Percentiles rank a stretch among this genome's conserved stretches.
Evolutionary conservation across 345 rosid genomes (phyloP).

Genomic region (Angophora floribunda): DNA sequence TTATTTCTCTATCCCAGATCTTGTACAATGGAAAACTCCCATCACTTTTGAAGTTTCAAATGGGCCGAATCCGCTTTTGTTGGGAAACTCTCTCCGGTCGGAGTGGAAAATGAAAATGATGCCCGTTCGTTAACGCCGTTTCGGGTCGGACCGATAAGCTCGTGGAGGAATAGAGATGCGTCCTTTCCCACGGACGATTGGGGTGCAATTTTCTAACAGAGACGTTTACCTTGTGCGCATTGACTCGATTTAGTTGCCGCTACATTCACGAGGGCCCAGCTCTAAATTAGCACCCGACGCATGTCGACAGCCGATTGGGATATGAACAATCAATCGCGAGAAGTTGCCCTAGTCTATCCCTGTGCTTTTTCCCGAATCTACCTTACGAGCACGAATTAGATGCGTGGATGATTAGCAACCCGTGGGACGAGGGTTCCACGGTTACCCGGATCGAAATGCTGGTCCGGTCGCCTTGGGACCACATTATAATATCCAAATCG

Average conservation of each 20-base stretch:
- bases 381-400: background rate
- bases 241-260: background rate
- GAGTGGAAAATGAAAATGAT: background rate
- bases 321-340: background rate
- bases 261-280: background rate
- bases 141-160: background rate
- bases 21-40: background rate
- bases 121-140: background rate
- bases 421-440: background rate
- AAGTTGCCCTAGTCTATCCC: background rate
- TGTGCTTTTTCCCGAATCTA: background rate
- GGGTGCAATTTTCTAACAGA: background rate
- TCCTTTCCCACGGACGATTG: background rate
- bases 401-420: background rate
- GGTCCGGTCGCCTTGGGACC: no score
- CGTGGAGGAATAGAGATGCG: no score
- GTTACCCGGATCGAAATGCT: no score
- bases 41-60: background rate
- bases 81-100: background rate
- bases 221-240: background rate
- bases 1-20: no score
- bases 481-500: fast-evolving
- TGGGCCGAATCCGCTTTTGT: background rate
- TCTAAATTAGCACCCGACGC: background rate
- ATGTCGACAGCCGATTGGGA: background rate